Evolutionary conservation across 139 green algal genomes (phyloP), one percentile per base, ranked within the genome.

Genomic region (Coelastrella sp.): DNA sequence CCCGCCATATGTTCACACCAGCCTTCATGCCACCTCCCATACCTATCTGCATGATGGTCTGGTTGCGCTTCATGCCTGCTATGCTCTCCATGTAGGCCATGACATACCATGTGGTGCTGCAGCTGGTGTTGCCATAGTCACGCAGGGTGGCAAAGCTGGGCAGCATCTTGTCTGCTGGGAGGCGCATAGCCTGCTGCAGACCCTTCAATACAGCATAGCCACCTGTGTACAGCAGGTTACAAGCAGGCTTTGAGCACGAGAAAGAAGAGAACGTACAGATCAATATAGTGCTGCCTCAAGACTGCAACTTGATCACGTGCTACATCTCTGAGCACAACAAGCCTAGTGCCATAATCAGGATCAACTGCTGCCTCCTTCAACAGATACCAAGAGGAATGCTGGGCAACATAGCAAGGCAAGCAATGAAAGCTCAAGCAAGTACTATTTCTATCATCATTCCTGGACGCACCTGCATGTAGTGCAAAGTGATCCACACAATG

Each of bases 61-160:
- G 41, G 23, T 72, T 71, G 32, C 66, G 72, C 72, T 83, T 80
- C 21, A 86, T n/a, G 34, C 35, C 60, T 17, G 63, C 43, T 11
- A 71, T 79, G 15, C 74, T 82, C 85, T 89, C 85, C 78, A 89
- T 82, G 78, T 86, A 89, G 38, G 37, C 68, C 67, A 89, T 48
- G 15, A 83, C 77, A 21, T 89, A 89, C 81, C 81, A 90, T 21
- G 87, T 90, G 32, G 87, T 90, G 62, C 71, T 86, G 87, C 82
- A 86, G 76, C 76, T 87, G 38, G 87, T 90, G 87, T 90, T 90
- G 59, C 84, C 87, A 41, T 67, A 89, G 53, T 89, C 84, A 7
- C 83, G 72, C 45, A 88, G 73, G 13, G 83, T 83, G 9, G 72
- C 83, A 78, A 88, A 88, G 32, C 38, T 69, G n/a, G 83, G 83